A percentile compares a stretch with the other conserved stretches of the same genome.
Conservation (phyloP, 108 stramenopile species). For the Mayamaea pseudoterrestris region DNA sequence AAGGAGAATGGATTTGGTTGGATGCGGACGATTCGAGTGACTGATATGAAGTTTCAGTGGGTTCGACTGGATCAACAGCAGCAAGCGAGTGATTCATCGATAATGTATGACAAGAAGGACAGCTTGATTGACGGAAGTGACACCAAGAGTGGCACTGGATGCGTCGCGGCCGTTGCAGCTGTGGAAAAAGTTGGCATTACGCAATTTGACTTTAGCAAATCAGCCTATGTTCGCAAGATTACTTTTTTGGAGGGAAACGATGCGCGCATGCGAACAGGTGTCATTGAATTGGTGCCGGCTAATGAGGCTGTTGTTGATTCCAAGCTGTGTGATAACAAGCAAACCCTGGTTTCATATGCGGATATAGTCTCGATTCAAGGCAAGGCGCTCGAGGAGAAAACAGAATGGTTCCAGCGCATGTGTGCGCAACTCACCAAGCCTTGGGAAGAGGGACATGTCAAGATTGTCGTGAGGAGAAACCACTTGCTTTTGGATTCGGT, state of each 20-base stretch:
- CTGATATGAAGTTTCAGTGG: constrained; percentile 89
- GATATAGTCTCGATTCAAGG: constrained; percentile 57
- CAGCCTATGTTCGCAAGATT: constrained; percentile 75
- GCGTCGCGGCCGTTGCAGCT: background rate
- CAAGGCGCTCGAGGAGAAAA: constrained; percentile 60
- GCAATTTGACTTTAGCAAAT: constrained; percentile 54
- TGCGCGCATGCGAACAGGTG: constrained; percentile 64
- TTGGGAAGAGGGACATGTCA: constrained; percentile 87
- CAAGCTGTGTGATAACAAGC: constrained; percentile 16
- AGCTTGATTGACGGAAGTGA: background rate
- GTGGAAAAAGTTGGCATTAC: constrained; percentile 18
- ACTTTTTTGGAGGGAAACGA: constrained; percentile 68
- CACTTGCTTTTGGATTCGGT: constrained; percentile 72
- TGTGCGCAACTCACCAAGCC: constrained; percentile 40
- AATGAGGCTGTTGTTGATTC: constrained; percentile 70
- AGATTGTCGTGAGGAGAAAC: constrained; percentile 60
- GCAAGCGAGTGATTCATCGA: constrained; percentile 14
- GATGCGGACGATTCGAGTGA: constrained; percentile 70
- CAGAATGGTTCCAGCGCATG: constrained; percentile 72
- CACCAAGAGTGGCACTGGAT: background rate
- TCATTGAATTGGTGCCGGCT: constrained; percentile 47
- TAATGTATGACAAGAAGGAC: background rate
- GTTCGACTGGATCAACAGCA: constrained; percentile 50
- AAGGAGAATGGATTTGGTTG: constrained; percentile 84
- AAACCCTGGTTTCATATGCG: constrained; percentile 47